A percentile compares a stretch with the other conserved stretches of the same genome.
Evolutionary conservation across 306 rosid genomes (phyloP).

Genomic region (Lathyrus tuberosus): DNA sequence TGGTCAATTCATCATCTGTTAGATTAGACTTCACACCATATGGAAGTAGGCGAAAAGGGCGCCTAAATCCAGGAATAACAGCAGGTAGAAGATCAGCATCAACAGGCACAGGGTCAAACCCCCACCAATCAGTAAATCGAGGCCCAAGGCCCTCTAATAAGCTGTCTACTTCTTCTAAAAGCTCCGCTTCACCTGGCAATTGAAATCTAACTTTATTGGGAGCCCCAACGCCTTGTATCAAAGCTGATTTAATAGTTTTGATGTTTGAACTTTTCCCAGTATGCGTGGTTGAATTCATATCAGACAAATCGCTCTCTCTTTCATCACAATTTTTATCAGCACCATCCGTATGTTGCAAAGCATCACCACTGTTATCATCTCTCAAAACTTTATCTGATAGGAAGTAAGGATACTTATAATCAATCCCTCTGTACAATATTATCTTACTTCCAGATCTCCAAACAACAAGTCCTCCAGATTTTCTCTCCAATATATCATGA

Average conservation of each 20-base stretch:
- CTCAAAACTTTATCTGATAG: conserved; percentile 43
- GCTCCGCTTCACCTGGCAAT: conserved; percentile 75
- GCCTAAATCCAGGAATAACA: conserved; percentile 72
- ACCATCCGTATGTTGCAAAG: conserved; percentile 38
- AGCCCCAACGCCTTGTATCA: conserved; percentile 83
- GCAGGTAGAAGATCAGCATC: conserved; percentile 95
- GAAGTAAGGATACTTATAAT: conserved; percentile 85
- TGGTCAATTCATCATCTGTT: conserved; percentile 93
- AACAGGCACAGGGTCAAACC: conserved; percentile 84
- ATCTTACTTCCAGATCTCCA: conserved; percentile 96
- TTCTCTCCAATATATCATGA: conserved; percentile 91
- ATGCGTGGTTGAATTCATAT: conserved; percentile 43
- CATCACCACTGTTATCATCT: conserved; percentile 40
- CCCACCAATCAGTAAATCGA: conserved; percentile 96
- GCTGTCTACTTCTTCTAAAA: conserved; percentile 76
- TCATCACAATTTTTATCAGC: conserved; percentile 39
- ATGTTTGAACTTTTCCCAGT: conserved; percentile 39
- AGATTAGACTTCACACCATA: conserved; percentile 82
- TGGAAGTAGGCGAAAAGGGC: conserved; percentile 95
- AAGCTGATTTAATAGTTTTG: conserved; percentile 41
- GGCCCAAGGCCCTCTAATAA: conserved; percentile 86
- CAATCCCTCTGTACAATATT: conserved; percentile 77
- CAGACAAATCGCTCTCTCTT: conserved; percentile 39
- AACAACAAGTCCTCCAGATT: conserved; percentile 92
- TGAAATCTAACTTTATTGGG: conserved; percentile 74